Evolutionary conservation across 2,329 filamentous ascomycete species (phyloP).

Genomic region (Aspergillus floridensis): DNA sequence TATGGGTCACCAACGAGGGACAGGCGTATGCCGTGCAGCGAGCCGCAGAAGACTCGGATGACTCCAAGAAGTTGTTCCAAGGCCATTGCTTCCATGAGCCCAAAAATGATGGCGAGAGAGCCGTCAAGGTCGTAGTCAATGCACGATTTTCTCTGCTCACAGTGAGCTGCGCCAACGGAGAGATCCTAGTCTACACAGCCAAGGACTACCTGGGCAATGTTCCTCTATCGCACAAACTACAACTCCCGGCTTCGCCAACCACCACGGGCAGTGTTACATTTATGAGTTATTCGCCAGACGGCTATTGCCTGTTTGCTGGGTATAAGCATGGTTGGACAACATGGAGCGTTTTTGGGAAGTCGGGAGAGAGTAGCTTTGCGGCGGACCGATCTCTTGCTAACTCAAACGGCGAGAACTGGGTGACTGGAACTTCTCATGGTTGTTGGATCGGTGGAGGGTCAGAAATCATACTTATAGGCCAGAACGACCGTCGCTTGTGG

Average conservation of each 20-base stretch:
- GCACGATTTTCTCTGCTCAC: slow-evolving; percentile 92
- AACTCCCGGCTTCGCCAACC: slow-evolving; percentile 63
- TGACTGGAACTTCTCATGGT: slow-evolving; percentile 73
- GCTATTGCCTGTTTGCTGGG: slow-evolving; percentile 91
- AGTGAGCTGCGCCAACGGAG: slow-evolving; percentile 75
- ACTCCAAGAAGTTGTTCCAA: slow-evolving; percentile 70
- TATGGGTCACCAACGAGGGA: slow-evolving; percentile 88
- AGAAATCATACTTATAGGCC: slow-evolving; percentile 72
- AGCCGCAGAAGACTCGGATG: slow-evolving; percentile 46
- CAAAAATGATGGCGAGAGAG: slow-evolving; percentile 57
- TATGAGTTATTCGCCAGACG: slow-evolving; percentile 86
- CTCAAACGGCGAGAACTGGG: slow-evolving; percentile 75
- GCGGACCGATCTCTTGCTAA: slow-evolving; percentile 63
- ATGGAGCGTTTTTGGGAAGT: slow-evolving; percentile 96
- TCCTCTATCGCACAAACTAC: slow-evolving; percentile 76
- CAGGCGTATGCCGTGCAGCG: slow-evolving; percentile 88
- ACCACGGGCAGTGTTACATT: slow-evolving; percentile 70
- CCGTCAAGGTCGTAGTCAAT: slow-evolving; percentile 78
- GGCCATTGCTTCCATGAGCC: slow-evolving; percentile 89
- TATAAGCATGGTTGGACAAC: slow-evolving; percentile 91
- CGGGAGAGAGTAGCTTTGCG: slow-evolving; percentile 78
- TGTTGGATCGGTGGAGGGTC: slow-evolving; percentile 87
- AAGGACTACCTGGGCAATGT: slow-evolving; percentile 93
- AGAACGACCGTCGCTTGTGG: slow-evolving; percentile 76
- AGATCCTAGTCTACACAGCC: slow-evolving; percentile 84